Conservation (phyloP, 352 stramenopile genomes). For the Pelagophyceae sp. region DNA sequence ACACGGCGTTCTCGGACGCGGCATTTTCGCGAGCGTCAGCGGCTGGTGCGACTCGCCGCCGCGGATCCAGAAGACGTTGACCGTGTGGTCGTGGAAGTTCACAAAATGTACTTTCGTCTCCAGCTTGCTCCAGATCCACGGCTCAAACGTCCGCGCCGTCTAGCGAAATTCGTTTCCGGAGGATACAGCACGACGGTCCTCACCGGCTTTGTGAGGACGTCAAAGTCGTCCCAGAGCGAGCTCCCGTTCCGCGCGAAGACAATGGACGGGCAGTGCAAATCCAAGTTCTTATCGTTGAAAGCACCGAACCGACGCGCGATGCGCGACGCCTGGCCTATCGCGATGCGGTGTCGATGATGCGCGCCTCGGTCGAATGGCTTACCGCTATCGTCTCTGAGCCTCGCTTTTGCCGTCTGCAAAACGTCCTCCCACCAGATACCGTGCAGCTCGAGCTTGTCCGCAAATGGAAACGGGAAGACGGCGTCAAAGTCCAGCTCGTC, state of each 20-base stretch:
- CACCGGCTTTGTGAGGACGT: background rate
- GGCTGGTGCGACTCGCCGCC: background rate
- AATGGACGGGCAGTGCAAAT: background rate
- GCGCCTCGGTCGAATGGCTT: no score
- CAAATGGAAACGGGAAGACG: conserved; percentile 2
- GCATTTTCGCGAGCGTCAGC: no score
- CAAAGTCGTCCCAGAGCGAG: background rate
- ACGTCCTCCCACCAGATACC: conserved; percentile 18
- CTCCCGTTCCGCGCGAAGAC: conserved; percentile 10
- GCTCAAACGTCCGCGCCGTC: background rate
- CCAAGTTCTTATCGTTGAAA: background rate
- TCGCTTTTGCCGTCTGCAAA: conserved; percentile 6
- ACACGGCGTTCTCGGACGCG: no score
- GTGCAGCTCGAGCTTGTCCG: conserved; percentile 10
- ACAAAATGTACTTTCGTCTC: background rate
- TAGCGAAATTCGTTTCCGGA: no score
- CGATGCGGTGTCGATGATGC: no score
- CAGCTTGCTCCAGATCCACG: conserved; percentile 4
- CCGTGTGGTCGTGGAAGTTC: background rate
- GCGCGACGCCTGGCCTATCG: no score
- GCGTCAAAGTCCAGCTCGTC: background rate
- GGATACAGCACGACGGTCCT: no score
- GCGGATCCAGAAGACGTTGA: background rate
- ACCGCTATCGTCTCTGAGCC: background rate
- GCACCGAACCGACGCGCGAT: no score